phyloP scores from a whole-genome alignment of 176 grass and related monocot species.

The Leersia perrieri region DNA sequence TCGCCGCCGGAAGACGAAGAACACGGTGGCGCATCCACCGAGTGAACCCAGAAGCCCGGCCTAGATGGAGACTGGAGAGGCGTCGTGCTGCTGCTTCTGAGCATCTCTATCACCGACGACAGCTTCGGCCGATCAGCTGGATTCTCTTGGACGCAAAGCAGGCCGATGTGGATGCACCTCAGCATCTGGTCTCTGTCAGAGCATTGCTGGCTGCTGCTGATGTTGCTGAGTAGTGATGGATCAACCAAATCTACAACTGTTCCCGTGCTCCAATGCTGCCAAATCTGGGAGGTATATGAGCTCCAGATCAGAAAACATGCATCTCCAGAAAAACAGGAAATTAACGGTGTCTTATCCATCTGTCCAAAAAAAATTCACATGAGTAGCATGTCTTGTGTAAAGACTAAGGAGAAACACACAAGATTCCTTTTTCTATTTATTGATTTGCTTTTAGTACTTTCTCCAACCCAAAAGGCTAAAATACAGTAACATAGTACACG shows the following conservation, averaged over 20 bases:
- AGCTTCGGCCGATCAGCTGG: constrained; percentile 25
- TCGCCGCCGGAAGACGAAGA: neutral
- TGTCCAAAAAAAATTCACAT: no score
- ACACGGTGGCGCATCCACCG: neutral
- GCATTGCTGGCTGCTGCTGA: neutral
- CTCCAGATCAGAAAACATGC: no score
- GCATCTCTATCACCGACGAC: constrained; percentile 28
- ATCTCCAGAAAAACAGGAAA: no score
- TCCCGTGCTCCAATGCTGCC: constrained; percentile 24
- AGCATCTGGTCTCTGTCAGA: constrained; percentile 5
- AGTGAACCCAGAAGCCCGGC: neutral
- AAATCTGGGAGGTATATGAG: constrained; percentile 12
- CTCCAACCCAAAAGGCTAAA: no score
- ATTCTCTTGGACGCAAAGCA: neutral
- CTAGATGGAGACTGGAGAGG: neutral
- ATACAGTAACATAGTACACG: no score
- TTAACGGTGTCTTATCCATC: no score
- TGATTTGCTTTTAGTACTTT: no score
- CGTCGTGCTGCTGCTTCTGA: constrained; percentile 3
- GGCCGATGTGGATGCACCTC: constrained; percentile 12
- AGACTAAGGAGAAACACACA: no score
- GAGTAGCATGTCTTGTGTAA: no score
- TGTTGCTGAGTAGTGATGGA: neutral
- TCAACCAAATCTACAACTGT: constrained; percentile 17
- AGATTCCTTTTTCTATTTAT: no score